A percentile compares a stretch with the other conserved stretches of the same genome.
Conservation (phyloP, 2,329 filamentous ascomycete species). For the Sphaerulina vaccinii region DNA sequence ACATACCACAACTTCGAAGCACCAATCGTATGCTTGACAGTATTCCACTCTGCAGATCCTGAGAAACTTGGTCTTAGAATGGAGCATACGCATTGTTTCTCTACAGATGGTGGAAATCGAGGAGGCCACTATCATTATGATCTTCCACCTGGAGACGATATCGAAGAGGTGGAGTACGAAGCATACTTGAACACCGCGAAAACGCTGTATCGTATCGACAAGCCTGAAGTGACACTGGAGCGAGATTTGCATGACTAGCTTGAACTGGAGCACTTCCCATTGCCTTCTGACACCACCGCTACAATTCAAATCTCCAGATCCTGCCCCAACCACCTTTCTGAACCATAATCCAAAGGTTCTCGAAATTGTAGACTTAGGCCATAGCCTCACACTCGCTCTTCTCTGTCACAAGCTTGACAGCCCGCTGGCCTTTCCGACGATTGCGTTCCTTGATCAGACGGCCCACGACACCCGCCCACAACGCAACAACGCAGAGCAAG, state of each 20-base stretch:
- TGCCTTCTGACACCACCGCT: not conserved
- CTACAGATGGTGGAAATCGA: conserved; percentile 25
- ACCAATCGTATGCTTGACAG: conserved; percentile 34
- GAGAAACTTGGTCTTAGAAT: conserved; percentile 32
- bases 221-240: conserved; percentile 30
- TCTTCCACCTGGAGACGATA: conserved; percentile 20
- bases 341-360: no score
- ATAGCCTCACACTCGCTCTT: not conserved
- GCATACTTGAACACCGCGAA: conserved; percentile 36
- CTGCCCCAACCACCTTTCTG: no score
- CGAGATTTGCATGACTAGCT: conserved; percentile 32
- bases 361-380: not conserved
- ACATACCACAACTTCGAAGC: conserved; percentile 33
- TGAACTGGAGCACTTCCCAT: not conserved
- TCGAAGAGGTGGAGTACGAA: conserved; percentile 34
- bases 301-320: not conserved
- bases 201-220: conserved; percentile 33
- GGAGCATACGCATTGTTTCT: conserved; percentile 37
- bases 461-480: no score
- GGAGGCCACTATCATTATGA: conserved; percentile 37
- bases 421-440: no score
- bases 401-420: not conserved
- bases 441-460: no score
- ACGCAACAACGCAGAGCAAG: not conserved
- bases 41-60: conserved; percentile 34